phyloP scores from a whole-genome alignment of 2,329 filamentous ascomycete genomes.

The Elsinoe arachidis region DNA sequence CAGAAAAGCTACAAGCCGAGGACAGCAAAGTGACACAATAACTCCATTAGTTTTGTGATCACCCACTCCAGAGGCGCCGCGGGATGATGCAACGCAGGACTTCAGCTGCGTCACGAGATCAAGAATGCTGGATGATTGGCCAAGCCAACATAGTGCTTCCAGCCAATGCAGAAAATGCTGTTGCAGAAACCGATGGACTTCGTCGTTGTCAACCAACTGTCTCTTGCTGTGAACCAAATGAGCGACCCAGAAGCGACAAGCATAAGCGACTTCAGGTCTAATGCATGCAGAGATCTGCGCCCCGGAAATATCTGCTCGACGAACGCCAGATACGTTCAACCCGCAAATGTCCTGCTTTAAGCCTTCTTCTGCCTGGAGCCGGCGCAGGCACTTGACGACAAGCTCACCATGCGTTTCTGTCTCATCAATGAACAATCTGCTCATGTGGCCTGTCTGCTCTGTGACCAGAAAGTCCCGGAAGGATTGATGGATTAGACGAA shows the following conservation, averaged over 20 bases:
- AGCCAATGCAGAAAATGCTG: background rate
- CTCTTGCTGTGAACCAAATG: background rate
- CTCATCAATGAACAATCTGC: no score
- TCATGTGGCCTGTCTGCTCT: no score
- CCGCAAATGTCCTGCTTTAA: no score
- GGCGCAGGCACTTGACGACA: no score
- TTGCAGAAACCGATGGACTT: background rate
- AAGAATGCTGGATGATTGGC: background rate
- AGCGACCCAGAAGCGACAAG: background rate
- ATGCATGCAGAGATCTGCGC: background rate
- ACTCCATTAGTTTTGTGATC: background rate
- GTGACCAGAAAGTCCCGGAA: no score
- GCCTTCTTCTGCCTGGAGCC: no score
- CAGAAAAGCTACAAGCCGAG: constrained; percentile 17
- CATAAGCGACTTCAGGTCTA: no score
- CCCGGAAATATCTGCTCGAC: no score
- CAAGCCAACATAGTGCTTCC: constrained; percentile 2
- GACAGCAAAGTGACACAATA: background rate
- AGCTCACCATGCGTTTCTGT: no score
- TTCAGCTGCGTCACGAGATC: background rate
- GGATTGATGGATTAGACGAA: no score
- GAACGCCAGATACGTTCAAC: no score
- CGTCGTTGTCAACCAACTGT: background rate
- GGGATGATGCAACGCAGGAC: no score
- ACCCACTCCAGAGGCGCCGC: background rate